A percentile compares a stretch with the other conserved stretches of the same genome.
Conservation (phyloP, 306 rosid genomes). For the Herpetospermum pedunculosum region DNA sequence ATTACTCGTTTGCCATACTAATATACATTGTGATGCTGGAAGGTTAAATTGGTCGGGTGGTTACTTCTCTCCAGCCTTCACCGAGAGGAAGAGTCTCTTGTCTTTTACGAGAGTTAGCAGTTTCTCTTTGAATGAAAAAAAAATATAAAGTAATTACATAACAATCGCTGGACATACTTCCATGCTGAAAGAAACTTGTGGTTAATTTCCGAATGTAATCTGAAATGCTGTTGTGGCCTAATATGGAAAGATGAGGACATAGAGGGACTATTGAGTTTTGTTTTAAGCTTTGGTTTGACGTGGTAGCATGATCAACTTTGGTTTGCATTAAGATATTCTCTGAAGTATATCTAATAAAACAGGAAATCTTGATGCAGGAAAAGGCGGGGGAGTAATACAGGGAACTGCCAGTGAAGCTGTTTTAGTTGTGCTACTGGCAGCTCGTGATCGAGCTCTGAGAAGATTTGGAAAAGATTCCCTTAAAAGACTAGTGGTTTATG, state of each 20-base stretch:
- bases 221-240: not conserved
- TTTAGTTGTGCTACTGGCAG: conserved; percentile 82
- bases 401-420: conserved; percentile 97
- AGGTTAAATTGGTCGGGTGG: not conserved
- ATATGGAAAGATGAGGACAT: not conserved
- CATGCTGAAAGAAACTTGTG: not conserved
- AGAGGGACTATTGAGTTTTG: not conserved
- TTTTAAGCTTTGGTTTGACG: not conserved
- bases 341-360: conserved; percentile 16
- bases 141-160: not conserved
- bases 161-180: not conserved
- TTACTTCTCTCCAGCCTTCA: not conserved
- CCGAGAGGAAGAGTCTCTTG: not conserved
- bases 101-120: not conserved
- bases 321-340: not conserved
- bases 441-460: conserved; percentile 63
- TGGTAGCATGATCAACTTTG: not conserved
- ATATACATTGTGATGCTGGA: not conserved
- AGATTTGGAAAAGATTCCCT: conserved; percentile 44
- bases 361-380: conserved; percentile 37
- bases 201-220: not conserved
- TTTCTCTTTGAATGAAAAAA: not conserved
- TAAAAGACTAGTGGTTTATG: conserved; percentile 69
- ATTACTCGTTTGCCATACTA: not conserved
- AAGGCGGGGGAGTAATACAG: conserved; percentile 94